Evolutionary conservation across 2,329 filamentous ascomycete species (phyloP).

Genomic region (Scytalidium sp.): DNA sequence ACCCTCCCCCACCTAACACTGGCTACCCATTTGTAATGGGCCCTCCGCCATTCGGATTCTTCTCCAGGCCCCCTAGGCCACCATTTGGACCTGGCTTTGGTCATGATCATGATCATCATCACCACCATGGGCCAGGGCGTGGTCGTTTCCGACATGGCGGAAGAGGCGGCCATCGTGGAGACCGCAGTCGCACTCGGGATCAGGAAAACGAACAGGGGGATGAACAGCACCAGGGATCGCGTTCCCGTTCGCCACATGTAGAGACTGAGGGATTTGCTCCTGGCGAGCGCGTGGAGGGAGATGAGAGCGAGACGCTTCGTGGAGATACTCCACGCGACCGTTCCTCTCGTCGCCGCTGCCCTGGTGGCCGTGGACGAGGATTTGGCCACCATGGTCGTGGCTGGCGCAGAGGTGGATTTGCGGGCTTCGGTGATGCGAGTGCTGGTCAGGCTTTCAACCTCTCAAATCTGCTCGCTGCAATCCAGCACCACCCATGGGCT

Average conservation of each 20-base stretch:
- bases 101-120: conserved; percentile 15
- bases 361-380: conserved; percentile 9
- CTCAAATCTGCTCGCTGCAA: conserved; percentile 18
- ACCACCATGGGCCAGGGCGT: conserved; percentile 5
- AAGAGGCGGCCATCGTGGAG: conserved; percentile 17
- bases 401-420: conserved; percentile 1
- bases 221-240: conserved; percentile 25
- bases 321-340: conserved; percentile 7
- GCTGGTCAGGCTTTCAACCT: conserved; percentile 23
- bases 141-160: conserved; percentile 3
- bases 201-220: conserved; percentile 12
- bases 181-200: conserved; percentile 15
- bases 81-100: conserved; percentile 16
- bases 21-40: conserved; percentile 16
- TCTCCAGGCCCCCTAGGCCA: conserved; percentile 19
- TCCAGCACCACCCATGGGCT: conserved; percentile 19
- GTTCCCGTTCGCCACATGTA: conserved; percentile 1
- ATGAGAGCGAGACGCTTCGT: conserved; percentile 1
- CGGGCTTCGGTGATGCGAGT: conserved; percentile 14
- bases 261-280: conserved; percentile 7
- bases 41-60: conserved; percentile 10
- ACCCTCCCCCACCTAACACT: conserved; percentile 14
- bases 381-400: conserved; percentile 1
- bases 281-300: conserved; percentile 5
- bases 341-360: conserved; percentile 2